Percentiles rank a stretch among this genome's conserved stretches.
Evolutionary conservation across 345 rosid genomes (phyloP).

Genomic region (Melaleuca alternifolia): DNA sequence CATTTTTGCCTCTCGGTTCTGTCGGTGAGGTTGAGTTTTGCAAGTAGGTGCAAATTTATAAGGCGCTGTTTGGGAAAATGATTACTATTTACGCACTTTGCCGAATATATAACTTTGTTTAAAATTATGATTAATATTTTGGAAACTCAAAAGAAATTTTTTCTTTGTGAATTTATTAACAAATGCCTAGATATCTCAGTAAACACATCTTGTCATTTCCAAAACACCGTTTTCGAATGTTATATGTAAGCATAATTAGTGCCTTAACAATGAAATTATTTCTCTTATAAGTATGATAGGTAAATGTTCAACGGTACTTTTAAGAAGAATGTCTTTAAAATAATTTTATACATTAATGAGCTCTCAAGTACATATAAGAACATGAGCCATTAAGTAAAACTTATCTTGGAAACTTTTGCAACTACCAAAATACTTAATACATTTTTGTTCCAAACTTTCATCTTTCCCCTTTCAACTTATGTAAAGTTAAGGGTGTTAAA

Average conservation of each 20-base stretch:
- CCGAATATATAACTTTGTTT: background rate
- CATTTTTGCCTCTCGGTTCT: slow-evolving; percentile 12
- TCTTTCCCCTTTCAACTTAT: background rate
- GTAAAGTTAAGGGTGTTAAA: background rate
- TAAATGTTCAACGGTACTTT: background rate
- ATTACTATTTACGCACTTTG: background rate
- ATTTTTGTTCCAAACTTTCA: background rate
- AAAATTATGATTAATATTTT: background rate
- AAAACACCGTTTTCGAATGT: background rate
- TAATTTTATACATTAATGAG: background rate
- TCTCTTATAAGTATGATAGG: background rate
- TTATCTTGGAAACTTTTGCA: background rate
- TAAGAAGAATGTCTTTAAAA: background rate
- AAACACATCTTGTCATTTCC: background rate
- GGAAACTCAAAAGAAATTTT: background rate
- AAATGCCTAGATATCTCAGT: background rate
- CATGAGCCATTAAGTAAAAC: background rate
- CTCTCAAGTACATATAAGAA: background rate
- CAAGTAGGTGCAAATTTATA: background rate
- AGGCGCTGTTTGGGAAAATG: background rate
- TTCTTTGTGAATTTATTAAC: background rate
- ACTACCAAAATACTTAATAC: background rate
- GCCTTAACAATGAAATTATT: too few relatives aligned
- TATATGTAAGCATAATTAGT: background rate
- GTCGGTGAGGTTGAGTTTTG: background rate